Evolutionary conservation across 805 yeast species (phyloP).

Genomic region (Spathaspora hagerdaliae): DNA sequence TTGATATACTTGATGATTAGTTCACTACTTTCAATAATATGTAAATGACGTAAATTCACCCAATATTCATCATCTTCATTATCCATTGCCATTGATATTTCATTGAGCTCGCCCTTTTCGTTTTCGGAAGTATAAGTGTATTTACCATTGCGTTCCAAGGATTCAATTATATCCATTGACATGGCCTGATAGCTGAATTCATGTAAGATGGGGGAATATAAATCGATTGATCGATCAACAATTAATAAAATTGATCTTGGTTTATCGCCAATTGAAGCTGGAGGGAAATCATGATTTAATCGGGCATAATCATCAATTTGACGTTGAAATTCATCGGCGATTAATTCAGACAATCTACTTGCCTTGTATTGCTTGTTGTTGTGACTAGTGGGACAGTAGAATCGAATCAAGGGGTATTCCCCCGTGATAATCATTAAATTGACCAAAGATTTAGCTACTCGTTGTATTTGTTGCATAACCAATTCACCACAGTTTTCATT

Average conservation of each 20-base stretch:
- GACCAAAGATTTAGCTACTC: conserved; percentile 62
- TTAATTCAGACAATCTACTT: conserved; percentile 56
- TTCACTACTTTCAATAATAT: conserved; percentile 71
- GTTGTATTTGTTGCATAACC: conserved; percentile 53
- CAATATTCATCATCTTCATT: conserved; percentile 71
- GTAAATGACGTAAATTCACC: conserved; percentile 66
- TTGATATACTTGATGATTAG: conserved; percentile 53
- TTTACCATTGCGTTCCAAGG: conserved; percentile 37
- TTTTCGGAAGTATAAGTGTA: conserved; percentile 55
- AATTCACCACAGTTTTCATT: conserved; percentile 60
- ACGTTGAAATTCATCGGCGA: conserved; percentile 69
- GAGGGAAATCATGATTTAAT: conserved; percentile 57
- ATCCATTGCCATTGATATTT: conserved; percentile 38
- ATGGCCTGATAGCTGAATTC: conserved; percentile 90
- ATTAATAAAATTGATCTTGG: conserved; percentile 73
- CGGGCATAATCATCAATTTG: conserved; percentile 76
- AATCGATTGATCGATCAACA: conserved; percentile 80
- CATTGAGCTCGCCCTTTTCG: conserved; percentile 39
- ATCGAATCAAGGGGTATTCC: conserved; percentile 84
- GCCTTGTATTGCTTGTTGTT: conserved; percentile 30
- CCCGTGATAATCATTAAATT: conserved; percentile 75
- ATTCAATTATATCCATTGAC: conserved; percentile 68
- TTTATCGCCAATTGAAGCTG: conserved; percentile 46
- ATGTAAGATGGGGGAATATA: conserved; percentile 79
- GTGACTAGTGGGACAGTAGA: conserved; percentile 50